phyloP scores from a whole-genome alignment of 2,329 filamentous ascomycete species.

The Magnaporthiopsis rhizophila region DNA sequence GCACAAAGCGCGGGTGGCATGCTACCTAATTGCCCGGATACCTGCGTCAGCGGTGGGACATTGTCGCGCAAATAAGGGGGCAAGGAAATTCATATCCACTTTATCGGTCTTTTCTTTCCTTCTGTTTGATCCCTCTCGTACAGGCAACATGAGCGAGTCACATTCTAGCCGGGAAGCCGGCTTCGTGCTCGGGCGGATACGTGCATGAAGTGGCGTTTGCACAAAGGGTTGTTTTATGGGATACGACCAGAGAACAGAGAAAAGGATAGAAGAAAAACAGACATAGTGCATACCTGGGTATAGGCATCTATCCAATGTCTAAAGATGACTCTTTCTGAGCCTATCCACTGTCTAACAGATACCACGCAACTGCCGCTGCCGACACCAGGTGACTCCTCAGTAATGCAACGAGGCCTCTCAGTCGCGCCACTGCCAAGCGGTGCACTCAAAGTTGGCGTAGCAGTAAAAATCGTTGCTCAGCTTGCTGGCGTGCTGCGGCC shows the following conservation, averaged over 20 bases:
- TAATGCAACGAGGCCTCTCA: not conserved
- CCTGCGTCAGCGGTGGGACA: not conserved
- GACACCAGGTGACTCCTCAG: not conserved
- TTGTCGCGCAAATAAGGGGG: not conserved
- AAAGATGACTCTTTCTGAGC: no score
- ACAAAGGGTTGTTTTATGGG: not conserved
- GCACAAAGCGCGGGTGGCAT: not conserved
- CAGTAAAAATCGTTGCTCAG: constrained; percentile 76
- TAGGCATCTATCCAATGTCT: not conserved
- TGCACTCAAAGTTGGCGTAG: constrained; percentile 69
- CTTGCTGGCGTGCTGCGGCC: constrained; percentile 61
- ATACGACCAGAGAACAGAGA: not conserved
- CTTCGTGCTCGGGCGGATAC: not conserved
- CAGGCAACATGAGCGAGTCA: not conserved
- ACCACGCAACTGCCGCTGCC: not conserved
- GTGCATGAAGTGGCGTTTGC: not conserved
- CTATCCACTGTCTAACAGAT: no score
- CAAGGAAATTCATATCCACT: not conserved
- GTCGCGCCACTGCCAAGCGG: constrained; percentile 35
- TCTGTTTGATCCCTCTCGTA: not conserved
- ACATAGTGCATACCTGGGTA: not conserved
- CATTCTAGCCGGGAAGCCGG: not conserved
- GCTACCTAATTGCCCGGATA: no score
- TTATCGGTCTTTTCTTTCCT: no score
- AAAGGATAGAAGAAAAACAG: not conserved